Base-by-base conservation (phyloP, 2,329 filamentous ascomycete species). In the Epicoccum nigrum region DNA sequence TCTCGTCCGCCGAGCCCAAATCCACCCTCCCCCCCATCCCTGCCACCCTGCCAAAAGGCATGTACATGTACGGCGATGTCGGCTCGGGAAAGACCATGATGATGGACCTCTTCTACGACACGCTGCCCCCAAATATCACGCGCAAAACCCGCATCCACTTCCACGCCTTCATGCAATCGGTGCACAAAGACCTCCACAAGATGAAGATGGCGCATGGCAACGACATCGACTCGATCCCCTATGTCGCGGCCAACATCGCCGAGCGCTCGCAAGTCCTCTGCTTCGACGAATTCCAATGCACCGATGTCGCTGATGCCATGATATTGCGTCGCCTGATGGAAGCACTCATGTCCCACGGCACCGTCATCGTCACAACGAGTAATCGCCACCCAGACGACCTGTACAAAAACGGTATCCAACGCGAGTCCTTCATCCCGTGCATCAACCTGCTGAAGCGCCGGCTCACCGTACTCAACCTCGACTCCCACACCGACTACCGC, bases 111-210 rank as follows among this genome's bases (percentile, higher is more conserved):
- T 97, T 97, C 74, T 96, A 92, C 77, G 92, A 97, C 59, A 97
- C 93, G 0, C 79, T 97, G 17, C 94, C 94, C 0, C 72, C 79
- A 13, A 87, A 88, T 53, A 92, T 97, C 59, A 83, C 81, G 50
- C 85, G 86, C 25, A 97, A 96, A 78, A 95, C 88, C 38, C 83
- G 94, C 39, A 97, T 99, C 67, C 94, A 99, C 78, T 99, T 99
- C 76, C 92, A 97, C 79, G 96, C 96, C 73, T 99, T 99, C 79
- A 99, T 99, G 94, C 94, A 97, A 74, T 90, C 96, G 73, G 88
- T 97, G 40, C 94, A 99, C 77, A 91, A 88, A 73, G 83, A 93
- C 54, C 78, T 97, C 65, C 94, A 97, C 77, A 86, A 85, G 69
- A 87, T 96, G 76, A 97, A 96, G 78, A 88, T 94, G 83, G 78